Evolutionary conservation across 768 basidiomycete species (phyloP), one percentile per base, ranked within the genome.

Genomic region (Collybia nuda): DNA sequence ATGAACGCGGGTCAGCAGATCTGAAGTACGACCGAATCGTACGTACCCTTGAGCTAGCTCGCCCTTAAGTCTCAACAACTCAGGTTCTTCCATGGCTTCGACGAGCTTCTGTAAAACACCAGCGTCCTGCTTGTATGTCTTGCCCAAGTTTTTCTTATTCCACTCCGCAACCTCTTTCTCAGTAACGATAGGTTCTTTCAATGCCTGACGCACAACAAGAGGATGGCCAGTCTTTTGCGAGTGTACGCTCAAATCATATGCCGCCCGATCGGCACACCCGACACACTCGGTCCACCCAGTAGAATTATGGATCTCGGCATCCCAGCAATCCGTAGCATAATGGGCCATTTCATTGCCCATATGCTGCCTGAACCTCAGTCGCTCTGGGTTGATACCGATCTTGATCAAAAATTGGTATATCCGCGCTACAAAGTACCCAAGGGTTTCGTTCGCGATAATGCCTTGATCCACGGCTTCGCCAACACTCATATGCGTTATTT

Each of bases 321-420:
- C 97, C 97, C 97, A 99, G 70, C 97, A 99, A 71, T 98, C 96
- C 35, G 93, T 83, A 48, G 97, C 96, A 67, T 99, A 99, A 68
- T 98, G 97, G 1, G 97, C 97, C 96, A 98, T 98, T 76, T 98
- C 97, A 71, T 98, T 99, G 32, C 72, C 80, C 97, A 98, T 98
- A 67, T 99, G 97, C 64, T 99, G 97, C 28, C 97, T 80, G 82
- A 98, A 98, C 46, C 97, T 83, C 55, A 98, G 74, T 6, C 93
- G 82, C 41, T 64, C 55, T 12, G 87, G 85, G 73, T 95, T 77
- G 68, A 99, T 88, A 53, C 96, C 97, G 62, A 98, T 92, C 70
- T 89, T 89, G 58, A 85, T 60, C 44, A 98, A 77, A 80, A 95
- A 98, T 54, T 86, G 83, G 69, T 86, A 83, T 62, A 97, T 95